A percentile compares a stretch with the other conserved stretches of the same genome.
Conservation (phyloP, 352 stramenopile species). For the Nothophytophthora sp. region DNA sequence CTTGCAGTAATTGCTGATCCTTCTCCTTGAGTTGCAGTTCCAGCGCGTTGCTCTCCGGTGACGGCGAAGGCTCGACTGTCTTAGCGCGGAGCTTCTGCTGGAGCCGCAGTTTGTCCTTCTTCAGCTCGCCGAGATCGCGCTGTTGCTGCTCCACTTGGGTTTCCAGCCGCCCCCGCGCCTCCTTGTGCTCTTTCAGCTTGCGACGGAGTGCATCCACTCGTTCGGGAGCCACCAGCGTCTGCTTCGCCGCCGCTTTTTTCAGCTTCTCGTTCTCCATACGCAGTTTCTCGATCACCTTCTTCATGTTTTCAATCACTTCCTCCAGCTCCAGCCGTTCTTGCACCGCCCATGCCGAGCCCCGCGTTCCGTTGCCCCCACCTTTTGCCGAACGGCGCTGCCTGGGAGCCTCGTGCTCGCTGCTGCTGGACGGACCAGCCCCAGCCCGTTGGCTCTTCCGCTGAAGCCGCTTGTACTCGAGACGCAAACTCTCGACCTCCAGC, state of each 20-base stretch:
- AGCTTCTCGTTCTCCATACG: constrained; percentile 73
- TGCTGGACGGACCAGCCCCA: constrained; percentile 1
- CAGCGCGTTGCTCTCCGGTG: constrained; percentile 7
- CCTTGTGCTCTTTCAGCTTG: constrained; percentile 52
- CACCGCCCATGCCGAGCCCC: constrained; percentile 13
- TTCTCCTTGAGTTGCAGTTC: constrained; percentile 30
- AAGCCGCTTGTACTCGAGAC: constrained; percentile 57
- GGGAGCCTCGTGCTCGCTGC: constrained; percentile 1
- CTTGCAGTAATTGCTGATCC: constrained; percentile 14
- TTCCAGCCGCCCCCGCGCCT: constrained; percentile 39
- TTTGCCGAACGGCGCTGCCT: constrained; percentile 8
- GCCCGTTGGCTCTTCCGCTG: constrained; percentile 37
- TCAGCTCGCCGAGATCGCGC: constrained; percentile 35
- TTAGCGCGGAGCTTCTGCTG: constrained; percentile 66
- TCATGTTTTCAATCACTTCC: constrained; percentile 82
- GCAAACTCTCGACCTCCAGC: constrained; percentile 70
- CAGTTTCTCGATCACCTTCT: constrained; percentile 80
- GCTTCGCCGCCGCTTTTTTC: constrained; percentile 28
- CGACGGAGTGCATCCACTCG: constrained; percentile 43
- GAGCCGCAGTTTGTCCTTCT: constrained; percentile 66
- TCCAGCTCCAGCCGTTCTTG: constrained; percentile 65
- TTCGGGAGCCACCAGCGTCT: constrained; percentile 30
- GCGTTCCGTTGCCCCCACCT: constrained; percentile 2
- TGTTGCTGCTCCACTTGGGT: constrained; percentile 42
- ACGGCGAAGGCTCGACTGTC: constrained; percentile 20